Evolutionary conservation across 345 rosid species (phyloP).

Genomic region (Mercurialis annua): DNA sequence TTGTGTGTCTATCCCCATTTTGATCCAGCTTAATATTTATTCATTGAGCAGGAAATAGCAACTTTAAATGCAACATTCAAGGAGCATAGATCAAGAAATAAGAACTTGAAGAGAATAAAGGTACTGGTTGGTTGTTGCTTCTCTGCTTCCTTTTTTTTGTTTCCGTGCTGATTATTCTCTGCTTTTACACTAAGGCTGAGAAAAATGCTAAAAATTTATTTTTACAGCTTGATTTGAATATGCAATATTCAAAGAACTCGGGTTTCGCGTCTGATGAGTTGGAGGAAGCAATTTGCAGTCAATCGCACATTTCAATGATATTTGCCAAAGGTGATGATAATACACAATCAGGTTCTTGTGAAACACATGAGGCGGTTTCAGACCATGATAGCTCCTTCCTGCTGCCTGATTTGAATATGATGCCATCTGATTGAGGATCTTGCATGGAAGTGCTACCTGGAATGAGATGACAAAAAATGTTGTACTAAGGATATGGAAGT

Average conservation of each 20-base stretch:
- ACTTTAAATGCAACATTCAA: conserved; percentile 42
- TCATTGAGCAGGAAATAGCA: conserved; percentile 57
- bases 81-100: conserved; percentile 47
- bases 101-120: conserved; percentile 74
- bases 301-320: not conserved
- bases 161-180: not conserved
- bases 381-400: conserved; percentile 31
- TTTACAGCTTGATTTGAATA: conserved; percentile 53
- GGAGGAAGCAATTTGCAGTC: conserved; percentile 10
- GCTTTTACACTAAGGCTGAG: not conserved
- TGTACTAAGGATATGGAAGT: conserved; percentile 4
- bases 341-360: conserved; percentile 25
- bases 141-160: too few relatives aligned
- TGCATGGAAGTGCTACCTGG: conserved; percentile 33
- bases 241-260: conserved; percentile 20
- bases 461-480: conserved; percentile 32
- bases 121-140: conserved; percentile 32
- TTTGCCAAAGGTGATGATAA: conserved; percentile 3
- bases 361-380: conserved; percentile 20
- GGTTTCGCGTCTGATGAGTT: conserved; percentile 12
- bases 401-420: conserved; percentile 75
- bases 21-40: not conserved
- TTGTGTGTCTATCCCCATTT: not conserved
- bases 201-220: not conserved
- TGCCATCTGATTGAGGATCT: conserved; percentile 47